These are phyloP conservation scores for Phyllostachys edulis DNA, from an alignment of 176 grass and related monocot species.

Conservation along the genomic window DNA sequence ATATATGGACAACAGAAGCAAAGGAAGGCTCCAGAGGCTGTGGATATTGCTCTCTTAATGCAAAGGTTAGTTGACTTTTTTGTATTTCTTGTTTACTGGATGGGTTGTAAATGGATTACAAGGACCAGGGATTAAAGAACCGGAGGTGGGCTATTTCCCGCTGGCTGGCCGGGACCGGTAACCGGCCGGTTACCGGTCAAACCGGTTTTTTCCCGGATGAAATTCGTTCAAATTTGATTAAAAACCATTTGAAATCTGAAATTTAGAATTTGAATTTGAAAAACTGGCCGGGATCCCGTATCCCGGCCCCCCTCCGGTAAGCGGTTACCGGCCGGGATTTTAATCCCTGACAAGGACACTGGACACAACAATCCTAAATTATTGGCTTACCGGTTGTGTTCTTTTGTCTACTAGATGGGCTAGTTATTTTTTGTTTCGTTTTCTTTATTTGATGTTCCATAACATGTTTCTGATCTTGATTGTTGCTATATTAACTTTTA, in stretches of 20 bases:
- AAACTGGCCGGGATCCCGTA: too few relatives aligned
- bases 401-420: constrained; percentile 11
- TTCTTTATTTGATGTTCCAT: constrained; percentile 1
- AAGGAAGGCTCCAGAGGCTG: constrained; percentile 76
- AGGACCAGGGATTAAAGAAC: too few relatives aligned
- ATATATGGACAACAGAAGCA: constrained; percentile 99
- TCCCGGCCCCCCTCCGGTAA: too few relatives aligned
- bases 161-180: too few relatives aligned
- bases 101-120: background rate
- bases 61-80: constrained; percentile 59
- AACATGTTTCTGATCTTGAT: constrained; percentile 8
- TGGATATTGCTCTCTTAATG: constrained; percentile 88
- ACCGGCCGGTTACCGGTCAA: too few relatives aligned
- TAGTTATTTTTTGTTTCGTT: background rate
- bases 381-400: background rate
- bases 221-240: too few relatives aligned
- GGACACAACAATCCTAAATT: background rate
- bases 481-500: background rate
- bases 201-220: too few relatives aligned
- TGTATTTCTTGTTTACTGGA: constrained; percentile 18
- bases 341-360: too few relatives aligned
- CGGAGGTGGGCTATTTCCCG: too few relatives aligned
- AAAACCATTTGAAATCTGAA: too few relatives aligned
- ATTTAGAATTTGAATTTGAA: too few relatives aligned
- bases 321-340: too few relatives aligned